phyloP scores from a whole-genome alignment of 2,329 filamentous ascomycete species.

The Colletotrichum lini region DNA sequence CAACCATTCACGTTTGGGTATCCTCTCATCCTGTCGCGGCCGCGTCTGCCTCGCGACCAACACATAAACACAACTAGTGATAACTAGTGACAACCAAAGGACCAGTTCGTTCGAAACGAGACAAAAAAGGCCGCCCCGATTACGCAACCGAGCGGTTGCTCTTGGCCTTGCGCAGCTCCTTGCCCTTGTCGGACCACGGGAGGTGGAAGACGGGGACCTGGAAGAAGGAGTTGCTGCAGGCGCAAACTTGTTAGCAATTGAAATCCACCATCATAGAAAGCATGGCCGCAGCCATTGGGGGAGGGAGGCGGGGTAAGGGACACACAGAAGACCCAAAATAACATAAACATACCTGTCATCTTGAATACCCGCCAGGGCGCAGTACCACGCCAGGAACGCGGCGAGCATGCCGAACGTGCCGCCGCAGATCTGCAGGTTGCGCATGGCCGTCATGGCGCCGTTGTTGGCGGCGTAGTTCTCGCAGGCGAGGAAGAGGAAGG shows the following conservation, averaged over 20 bases:
- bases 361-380: constrained; percentile 85
- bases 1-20: not conserved
- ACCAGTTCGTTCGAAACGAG: too few species aligned
- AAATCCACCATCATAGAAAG: constrained; percentile 18
- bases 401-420: constrained; percentile 86
- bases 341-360: constrained; percentile 71
- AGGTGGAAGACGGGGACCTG: constrained; percentile 93
- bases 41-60: too few species aligned
- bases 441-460: constrained; percentile 60
- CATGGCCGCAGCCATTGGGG: not conserved
- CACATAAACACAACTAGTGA: too few species aligned
- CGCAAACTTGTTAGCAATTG: constrained; percentile 45
- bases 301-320: too few species aligned
- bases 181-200: constrained; percentile 89
- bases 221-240: constrained; percentile 85
- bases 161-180: constrained; percentile 68
- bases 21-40: not conserved
- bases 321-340: constrained; percentile 2
- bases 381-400: constrained; percentile 90
- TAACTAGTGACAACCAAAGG: not conserved
- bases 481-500: constrained; percentile 80
- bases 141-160: constrained; percentile 54
- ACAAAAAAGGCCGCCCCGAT: not conserved
- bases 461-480: constrained; percentile 71
- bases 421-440: constrained; percentile 75